Conservation (phyloP, 441 rosid genomes). For the Macaranga tanarius region DNA sequence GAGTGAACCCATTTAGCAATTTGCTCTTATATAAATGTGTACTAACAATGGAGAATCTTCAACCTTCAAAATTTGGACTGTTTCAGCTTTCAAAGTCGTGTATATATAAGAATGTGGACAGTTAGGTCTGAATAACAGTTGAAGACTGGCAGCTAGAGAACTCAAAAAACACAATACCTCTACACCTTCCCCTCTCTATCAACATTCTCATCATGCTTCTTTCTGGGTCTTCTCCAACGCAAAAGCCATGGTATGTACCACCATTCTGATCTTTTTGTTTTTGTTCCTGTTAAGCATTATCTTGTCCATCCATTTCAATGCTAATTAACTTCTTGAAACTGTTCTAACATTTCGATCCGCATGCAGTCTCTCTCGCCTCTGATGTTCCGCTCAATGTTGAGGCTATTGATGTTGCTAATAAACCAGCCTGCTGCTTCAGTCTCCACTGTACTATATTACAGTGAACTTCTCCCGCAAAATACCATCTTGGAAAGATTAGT, state of each 20-base stretch:
- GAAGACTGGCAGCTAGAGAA: conserved; percentile 23
- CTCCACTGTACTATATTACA: conserved; percentile 49
- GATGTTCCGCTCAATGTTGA: conserved; percentile 45
- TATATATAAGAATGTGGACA: conserved; percentile 16
- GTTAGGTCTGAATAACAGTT: conserved; percentile 45
- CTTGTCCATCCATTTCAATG: no score
- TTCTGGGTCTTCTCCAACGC: neutral
- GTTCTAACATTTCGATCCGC: no score
- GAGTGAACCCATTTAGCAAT: no score
- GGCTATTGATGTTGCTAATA: conserved; percentile 39
- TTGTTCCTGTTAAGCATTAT: neutral
- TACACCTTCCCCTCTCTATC: neutral
- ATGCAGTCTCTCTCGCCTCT: conserved; percentile 41
- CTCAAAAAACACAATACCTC: neutral
- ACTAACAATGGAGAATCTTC: no score
- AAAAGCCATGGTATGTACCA: conserved; percentile 31
- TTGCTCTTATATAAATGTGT: no score
- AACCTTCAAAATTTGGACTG: neutral
- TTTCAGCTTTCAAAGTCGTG: neutral
- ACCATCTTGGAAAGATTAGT: conserved; percentile 37
- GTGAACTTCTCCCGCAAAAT: conserved; percentile 50
- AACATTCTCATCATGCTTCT: neutral
- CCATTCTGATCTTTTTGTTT: neutral
- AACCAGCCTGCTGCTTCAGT: conserved; percentile 41
- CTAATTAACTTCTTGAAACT: no score